Base-by-base conservation (phyloP, 2,329 filamentous ascomycete genomes). In the Alternaria alternata region DNA sequence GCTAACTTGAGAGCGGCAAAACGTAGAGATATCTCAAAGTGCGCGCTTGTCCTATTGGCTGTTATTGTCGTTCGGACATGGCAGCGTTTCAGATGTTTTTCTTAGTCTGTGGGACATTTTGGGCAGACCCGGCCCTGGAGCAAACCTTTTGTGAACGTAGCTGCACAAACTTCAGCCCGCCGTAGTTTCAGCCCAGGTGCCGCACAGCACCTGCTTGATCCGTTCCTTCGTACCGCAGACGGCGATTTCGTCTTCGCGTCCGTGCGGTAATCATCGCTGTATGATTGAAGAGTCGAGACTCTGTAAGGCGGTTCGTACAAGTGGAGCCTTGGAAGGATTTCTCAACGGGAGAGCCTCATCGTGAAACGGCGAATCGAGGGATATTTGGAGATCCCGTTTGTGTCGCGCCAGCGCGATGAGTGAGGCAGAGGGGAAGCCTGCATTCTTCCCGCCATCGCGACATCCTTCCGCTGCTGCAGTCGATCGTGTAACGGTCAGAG, bases 1-100 rank as follows among this genome's bases (percentile, higher is more conserved):
- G 46, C 64, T 71, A 72, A 32, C 26, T 36, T 42, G 5, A 32
- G 62, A 53, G 32, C 54, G 63, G 63, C 60, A 64, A 65, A 54
- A 55, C 53, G 18, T 56, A 18, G 22, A 53, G 48, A 49, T 46
- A 58, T 48, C 38, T 47, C 53, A 51, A 30, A 28, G 32, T 53
- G 54, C 46, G 20, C 52, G 44, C 18, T 30, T 38, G 34, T 55
- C 28, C 56, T 16, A 66, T 72, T 69, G 69, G 68, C 36, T 56
- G 41, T 28, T 46, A 52, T 36, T n/a, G 18, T 42, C 38, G 39
- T 51, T 39, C 53, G 38, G 59, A 62, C 67, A 64, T 42, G 66
- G 58, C 59, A 54, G 39, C 44, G 69, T 72, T 72, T 72, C 69
- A 71, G 54, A 53, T 68, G 32, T 39, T 57, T 58, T 43, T 47